Percentiles rank a stretch among this genome's conserved stretches.
These are phyloP conservation scores for Aphanomyces cochlioides DNA, from an alignment of 352 stramenopile genomes.

Conservation along the genomic window DNA sequence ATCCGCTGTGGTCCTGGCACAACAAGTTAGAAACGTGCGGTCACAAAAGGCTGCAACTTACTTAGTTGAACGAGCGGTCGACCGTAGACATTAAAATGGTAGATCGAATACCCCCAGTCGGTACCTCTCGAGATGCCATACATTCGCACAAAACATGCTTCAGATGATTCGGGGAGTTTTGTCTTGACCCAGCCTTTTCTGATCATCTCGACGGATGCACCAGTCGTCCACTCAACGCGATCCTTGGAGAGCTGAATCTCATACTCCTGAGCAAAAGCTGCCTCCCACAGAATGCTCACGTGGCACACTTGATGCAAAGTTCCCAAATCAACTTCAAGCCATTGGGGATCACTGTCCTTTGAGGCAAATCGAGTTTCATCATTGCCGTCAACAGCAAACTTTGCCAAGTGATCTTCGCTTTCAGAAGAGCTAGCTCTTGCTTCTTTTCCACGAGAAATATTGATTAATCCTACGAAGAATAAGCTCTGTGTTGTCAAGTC, in stretches of 20 bases:
- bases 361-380: conserved; percentile 13
- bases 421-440: conserved; percentile 2
- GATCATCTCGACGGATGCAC: not conserved
- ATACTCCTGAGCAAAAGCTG: conserved; percentile 1
- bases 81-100: conserved; percentile 16
- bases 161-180: not conserved
- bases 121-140: not conserved
- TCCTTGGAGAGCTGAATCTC: conserved; percentile 4
- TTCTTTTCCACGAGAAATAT: conserved; percentile 6
- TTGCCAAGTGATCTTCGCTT: not conserved
- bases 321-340: conserved; percentile 19
- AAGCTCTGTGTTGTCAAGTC: too few relatives aligned
- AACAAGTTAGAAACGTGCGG: not conserved
- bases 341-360: conserved; percentile 11
- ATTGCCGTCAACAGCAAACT: conserved; percentile 10
- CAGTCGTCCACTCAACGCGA: conserved; percentile 7
- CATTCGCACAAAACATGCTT: conserved; percentile 4
- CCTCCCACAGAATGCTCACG: conserved; percentile 12
- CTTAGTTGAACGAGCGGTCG: not conserved
- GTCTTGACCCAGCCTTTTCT: conserved; percentile 3
- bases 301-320: not conserved
- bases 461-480: conserved; percentile 1
- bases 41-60: not conserved
- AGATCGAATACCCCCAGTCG: conserved; percentile 12
- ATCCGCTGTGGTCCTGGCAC: not conserved